A percentile compares a stretch with the other conserved stretches of the same genome.
These are phyloP conservation scores for Amauroascus niger DNA, from an alignment of 2,329 filamentous ascomycete genomes.

Conservation along the genomic window DNA sequence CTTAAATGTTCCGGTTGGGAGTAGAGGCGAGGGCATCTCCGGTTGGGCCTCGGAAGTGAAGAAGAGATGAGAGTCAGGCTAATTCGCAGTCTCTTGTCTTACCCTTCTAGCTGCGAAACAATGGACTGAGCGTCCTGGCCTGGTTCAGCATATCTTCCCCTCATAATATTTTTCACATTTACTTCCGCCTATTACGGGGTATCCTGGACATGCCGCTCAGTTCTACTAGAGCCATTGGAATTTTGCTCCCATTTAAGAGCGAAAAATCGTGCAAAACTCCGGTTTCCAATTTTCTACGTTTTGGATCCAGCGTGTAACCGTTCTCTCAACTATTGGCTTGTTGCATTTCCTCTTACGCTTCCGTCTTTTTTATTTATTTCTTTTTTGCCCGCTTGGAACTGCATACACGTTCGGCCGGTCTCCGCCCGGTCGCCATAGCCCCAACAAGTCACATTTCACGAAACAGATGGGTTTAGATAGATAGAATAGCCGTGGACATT, in stretches of 20 bases:
- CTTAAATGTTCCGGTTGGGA: slow-evolving; percentile 67
- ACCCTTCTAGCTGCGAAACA: background rate
- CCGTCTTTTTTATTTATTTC: background rate
- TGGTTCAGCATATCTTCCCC: background rate
- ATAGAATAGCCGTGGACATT: slow-evolving; percentile 10
- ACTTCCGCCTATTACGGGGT: background rate
- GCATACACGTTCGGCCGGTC: background rate
- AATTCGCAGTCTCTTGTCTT: slow-evolving; percentile 12
- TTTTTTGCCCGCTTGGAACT: background rate
- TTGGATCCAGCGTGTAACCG: slow-evolving; percentile 5
- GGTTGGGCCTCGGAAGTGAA: slow-evolving; percentile 88
- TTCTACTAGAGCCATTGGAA: background rate
- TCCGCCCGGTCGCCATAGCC: background rate
- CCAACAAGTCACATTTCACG: background rate
- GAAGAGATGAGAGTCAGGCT: slow-evolving; percentile 54
- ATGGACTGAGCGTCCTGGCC: background rate
- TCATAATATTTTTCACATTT: background rate
- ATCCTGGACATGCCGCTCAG: background rate
- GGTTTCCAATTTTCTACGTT: background rate
- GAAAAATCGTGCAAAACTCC: background rate
- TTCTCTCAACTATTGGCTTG: background rate
- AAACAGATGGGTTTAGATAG: slow-evolving; percentile 6
- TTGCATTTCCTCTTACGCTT: background rate
- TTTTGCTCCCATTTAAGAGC: background rate
- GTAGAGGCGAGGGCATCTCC: slow-evolving; percentile 81